These are phyloP conservation scores for Allomyces macrogynus DNA, from an alignment of 192 early-diverging fungal species.

Conservation along the genomic window DNA sequence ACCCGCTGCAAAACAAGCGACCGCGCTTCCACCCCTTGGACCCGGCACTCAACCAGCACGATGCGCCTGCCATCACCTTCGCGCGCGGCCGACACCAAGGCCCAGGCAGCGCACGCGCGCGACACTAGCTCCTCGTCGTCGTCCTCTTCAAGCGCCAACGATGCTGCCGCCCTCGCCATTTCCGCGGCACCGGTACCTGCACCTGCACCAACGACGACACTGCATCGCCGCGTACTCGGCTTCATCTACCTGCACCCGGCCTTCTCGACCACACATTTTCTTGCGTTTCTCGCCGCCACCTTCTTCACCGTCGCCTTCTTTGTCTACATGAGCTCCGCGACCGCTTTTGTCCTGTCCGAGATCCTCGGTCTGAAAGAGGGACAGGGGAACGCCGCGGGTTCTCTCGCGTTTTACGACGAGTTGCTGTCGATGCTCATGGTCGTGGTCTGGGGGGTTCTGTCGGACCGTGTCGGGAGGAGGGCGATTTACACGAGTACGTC, in stretches of 20 bases:
- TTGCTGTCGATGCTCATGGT: conserved; percentile 31
- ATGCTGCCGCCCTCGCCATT: too few relatives aligned
- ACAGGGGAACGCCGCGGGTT: conserved; percentile 24
- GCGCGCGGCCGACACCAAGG: too few relatives aligned
- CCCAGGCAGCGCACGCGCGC: too few relatives aligned
- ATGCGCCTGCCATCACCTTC: too few relatives aligned
- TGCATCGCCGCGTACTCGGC: conserved; percentile 11
- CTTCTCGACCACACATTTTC: conserved; percentile 9
- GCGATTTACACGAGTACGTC: conserved; percentile 18
- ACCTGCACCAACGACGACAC: too few relatives aligned
- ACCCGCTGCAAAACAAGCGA: too few relatives aligned
- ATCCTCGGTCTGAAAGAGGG: conserved; percentile 7
- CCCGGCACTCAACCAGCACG: too few relatives aligned
- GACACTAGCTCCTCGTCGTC: too few relatives aligned
- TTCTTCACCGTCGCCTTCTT: conserved; percentile 12
- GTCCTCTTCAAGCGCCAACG: too few relatives aligned
- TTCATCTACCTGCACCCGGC: conserved; percentile 8
- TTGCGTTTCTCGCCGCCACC: conserved; percentile 11
- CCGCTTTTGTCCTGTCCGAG: conserved; percentile 15
- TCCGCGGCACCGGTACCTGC: too few relatives aligned
- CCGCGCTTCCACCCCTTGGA: too few relatives aligned
- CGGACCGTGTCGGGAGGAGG: conserved; percentile 34
- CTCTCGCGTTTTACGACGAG: conserved; percentile 41
- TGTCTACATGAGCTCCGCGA: conserved; percentile 18
- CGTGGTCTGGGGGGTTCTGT: conserved; percentile 32